Percentiles rank a stretch among this genome's conserved stretches.
phyloP scores from a whole-genome alignment of 768 basidiomycete genomes.

The Leccinum subgranulosum region DNA sequence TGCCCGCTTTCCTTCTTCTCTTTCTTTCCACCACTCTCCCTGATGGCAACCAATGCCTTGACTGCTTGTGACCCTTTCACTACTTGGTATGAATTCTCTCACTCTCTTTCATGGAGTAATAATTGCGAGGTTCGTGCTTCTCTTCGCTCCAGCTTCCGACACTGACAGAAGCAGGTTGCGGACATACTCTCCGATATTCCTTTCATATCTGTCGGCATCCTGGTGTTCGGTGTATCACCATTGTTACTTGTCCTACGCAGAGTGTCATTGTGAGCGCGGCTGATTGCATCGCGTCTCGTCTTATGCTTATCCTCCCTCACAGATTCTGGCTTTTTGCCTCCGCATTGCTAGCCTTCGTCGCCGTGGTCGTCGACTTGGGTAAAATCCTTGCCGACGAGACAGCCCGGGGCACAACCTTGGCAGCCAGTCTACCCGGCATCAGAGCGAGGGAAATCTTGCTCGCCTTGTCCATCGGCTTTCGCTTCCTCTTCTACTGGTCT shows the following conservation, averaged over 20 bases:
- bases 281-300: neutral
- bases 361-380: slow-evolving; percentile 59
- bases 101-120: slow-evolving; percentile 37
- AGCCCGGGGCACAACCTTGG: slow-evolving; percentile 21
- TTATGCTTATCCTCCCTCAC: slow-evolving; percentile 2
- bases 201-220: slow-evolving; percentile 61
- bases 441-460: slow-evolving; percentile 57
- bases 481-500: slow-evolving; percentile 68
- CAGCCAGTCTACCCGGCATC: slow-evolving; percentile 33
- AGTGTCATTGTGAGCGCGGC: slow-evolving; percentile 44
- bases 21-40: slow-evolving; percentile 15
- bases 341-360: slow-evolving; percentile 57
- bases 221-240: slow-evolving; percentile 57
- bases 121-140: slow-evolving; percentile 42
- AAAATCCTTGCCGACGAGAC: slow-evolving; percentile 45
- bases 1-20: slow-evolving; percentile 5
- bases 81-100: slow-evolving; percentile 23
- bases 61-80: slow-evolving; percentile 10
- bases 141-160: neutral
- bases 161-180: slow-evolving; percentile 42
- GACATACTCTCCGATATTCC: slow-evolving; percentile 63
- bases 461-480: slow-evolving; percentile 53
- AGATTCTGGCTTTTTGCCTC: slow-evolving; percentile 59
- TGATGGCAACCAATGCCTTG: slow-evolving; percentile 17
- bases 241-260: slow-evolving; percentile 55